Evolutionary conservation across 345 rosid species (phyloP), one percentile per base, ranked within the genome.

Genomic region (Rhodamnia rubescens): DNA sequence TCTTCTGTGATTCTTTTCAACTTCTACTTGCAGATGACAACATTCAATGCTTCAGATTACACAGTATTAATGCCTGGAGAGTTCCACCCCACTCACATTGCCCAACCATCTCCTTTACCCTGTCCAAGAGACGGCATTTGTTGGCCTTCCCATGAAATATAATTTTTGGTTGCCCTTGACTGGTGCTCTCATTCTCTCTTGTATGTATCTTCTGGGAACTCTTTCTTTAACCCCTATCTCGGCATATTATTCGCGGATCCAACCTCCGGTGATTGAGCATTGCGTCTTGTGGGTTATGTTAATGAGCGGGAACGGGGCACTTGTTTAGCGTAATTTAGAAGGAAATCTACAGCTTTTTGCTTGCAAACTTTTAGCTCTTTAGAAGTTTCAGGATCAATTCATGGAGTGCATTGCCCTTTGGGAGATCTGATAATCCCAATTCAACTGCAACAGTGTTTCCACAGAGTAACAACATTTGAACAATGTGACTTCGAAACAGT

Each of bases 61-160:
- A 93, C 98, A 51, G 98, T 96, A 29, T 74, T 95, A 91, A 96
- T 96, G 98, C 99, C 99, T 4, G 99, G 98, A 80, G 93, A 94
- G 87, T 87, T 91, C n/a, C 59, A 90, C 51, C 96, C 99, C 36
- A 95, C 98, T 57, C 92, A 86, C 87, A 93, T 96, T 82, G 99
- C 99, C 20, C 94, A 92, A 85, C 96, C 94, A n/a, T 93, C 98
- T 69, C 98, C 99, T n/a, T 90, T 95, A n/a, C 94, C 99, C 69
- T 94, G 98, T 87, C 86, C 86, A 53, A 93, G 98, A 87, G 98
- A 96, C 91, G 91, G 92, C 86, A 88, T 91, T 52, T 84, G 59
- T 81, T 93, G 95, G 94, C 96, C 98, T 83, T 84, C 91, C 69
- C 96, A 92, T 83, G 87, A 91, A 82, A 36, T 4, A 53, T 18